A percentile compares a stretch with the other conserved stretches of the same genome.
Evolutionary conservation across 768 basidiomycete genomes (phyloP).

Genomic region (Daedaleopsis nitida): DNA sequence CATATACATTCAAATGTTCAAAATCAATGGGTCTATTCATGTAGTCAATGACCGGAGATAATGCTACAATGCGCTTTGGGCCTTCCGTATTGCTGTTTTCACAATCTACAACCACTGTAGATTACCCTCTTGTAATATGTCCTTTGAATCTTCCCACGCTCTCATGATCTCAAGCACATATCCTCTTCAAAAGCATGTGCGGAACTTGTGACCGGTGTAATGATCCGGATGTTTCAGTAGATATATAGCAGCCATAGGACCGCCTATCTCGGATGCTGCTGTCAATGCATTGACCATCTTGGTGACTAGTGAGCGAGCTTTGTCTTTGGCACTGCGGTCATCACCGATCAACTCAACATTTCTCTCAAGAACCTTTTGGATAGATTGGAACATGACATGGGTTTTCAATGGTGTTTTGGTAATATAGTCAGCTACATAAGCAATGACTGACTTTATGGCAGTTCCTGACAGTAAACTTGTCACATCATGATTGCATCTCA

Average conservation of each 20-base stretch:
- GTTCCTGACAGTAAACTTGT: not conserved
- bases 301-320: not conserved
- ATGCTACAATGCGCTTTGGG: too few relatives aligned
- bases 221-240: too few relatives aligned
- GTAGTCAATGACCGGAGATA: too few relatives aligned
- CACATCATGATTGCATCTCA: not conserved
- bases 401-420: not conserved
- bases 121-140: too few relatives aligned
- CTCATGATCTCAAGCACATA: too few relatives aligned
- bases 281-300: constrained; percentile 11
- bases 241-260: constrained; percentile 11
- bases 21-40: too few relatives aligned
- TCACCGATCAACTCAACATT: not conserved
- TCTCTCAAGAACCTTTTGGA: not conserved
- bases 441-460: constrained; percentile 1
- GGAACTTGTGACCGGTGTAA: too few relatives aligned
- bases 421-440: constrained; percentile 1
- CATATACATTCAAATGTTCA: too few relatives aligned
- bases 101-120: too few relatives aligned
- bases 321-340: not conserved
- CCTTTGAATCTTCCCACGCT: too few relatives aligned
- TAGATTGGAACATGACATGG: constrained; percentile 1
- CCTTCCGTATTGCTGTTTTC: too few relatives aligned
- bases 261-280: constrained; percentile 10
- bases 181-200: too few relatives aligned